These are phyloP conservation scores for Monilinia laxa DNA, from an alignment of 2,329 filamentous ascomycete genomes.

Conservation along the genomic window DNA sequence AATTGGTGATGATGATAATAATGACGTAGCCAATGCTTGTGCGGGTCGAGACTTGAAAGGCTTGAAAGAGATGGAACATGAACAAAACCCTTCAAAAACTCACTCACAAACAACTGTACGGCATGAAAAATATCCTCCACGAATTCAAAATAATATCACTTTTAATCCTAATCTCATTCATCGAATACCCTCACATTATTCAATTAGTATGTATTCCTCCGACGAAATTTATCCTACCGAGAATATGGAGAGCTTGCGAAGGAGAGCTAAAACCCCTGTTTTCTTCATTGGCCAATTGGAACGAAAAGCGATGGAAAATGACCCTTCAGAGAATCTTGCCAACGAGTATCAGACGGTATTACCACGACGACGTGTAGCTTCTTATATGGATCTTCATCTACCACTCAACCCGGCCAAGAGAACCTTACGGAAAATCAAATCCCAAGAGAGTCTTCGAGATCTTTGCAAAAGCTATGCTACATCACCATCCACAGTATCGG, in stretches of 20 bases:
- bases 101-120: slow-evolving; percentile 9
- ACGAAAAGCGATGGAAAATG: slow-evolving; percentile 22
- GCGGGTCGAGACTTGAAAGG: slow-evolving; percentile 5
- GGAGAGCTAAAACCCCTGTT: slow-evolving; percentile 36
- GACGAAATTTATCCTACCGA: slow-evolving; percentile 10
- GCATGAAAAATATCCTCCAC: slow-evolving; percentile 7
- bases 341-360: slow-evolving; percentile 33
- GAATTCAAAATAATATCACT: slow-evolving; percentile 3
- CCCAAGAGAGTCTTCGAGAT: slow-evolving; percentile 36
- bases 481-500: slow-evolving; percentile 18
- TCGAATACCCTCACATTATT: slow-evolving; percentile 21
- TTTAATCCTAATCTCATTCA: neutral
- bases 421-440: slow-evolving; percentile 37
- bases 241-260: slow-evolving; percentile 19
- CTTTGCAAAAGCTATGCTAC: slow-evolving; percentile 27
- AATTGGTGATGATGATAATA: neutral
- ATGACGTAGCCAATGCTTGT: slow-evolving; percentile 17
- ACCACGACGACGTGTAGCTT: slow-evolving; percentile 23
- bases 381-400: slow-evolving; percentile 13
- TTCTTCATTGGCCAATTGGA: slow-evolving; percentile 37
- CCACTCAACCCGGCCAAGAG: slow-evolving; percentile 23
- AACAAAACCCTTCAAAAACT: slow-evolving; percentile 17
- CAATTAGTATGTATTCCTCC: slow-evolving; percentile 26
- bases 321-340: slow-evolving; percentile 32
- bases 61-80: neutral